Conservation (phyloP, 2,329 filamentous ascomycete genomes). For the Ophiostoma himal-ulmi region DNA sequence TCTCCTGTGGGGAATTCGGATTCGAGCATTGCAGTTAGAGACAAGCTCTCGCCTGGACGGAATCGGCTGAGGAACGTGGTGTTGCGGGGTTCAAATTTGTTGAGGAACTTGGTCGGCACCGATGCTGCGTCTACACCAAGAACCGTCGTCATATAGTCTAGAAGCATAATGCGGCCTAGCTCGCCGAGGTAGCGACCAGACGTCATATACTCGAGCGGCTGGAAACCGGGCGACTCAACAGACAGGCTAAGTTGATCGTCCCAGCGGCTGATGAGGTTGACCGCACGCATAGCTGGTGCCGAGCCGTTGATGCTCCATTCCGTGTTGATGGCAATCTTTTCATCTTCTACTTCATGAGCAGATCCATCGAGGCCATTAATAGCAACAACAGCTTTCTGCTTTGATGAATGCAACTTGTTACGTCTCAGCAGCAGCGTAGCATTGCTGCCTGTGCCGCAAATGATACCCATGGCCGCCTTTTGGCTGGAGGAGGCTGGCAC, state of each 20-base stretch:
- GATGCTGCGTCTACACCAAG: slow-evolving; percentile 37
- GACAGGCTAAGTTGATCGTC: slow-evolving; percentile 60
- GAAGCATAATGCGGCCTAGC: slow-evolving; percentile 63
- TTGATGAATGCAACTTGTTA: slow-evolving; percentile 54
- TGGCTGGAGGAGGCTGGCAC: slow-evolving; percentile 56
- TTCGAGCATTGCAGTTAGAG: slow-evolving; percentile 44
- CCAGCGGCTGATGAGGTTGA: slow-evolving; percentile 63
- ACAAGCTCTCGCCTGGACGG: slow-evolving; percentile 46
- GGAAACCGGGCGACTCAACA: slow-evolving; percentile 67
- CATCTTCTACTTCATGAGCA: background rate
- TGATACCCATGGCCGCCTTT: slow-evolving; percentile 70
- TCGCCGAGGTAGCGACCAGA: slow-evolving; percentile 73
- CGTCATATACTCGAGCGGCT: slow-evolving; percentile 81
- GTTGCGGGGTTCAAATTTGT: slow-evolving; percentile 55
- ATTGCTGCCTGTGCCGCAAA: slow-evolving; percentile 76
- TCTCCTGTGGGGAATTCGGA: slow-evolving; percentile 46
- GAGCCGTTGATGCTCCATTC: slow-evolving; percentile 79
- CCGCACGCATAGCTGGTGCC: slow-evolving; percentile 57
- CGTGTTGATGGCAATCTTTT: slow-evolving; percentile 67
- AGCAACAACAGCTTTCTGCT: slow-evolving; percentile 45
- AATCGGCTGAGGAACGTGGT: slow-evolving; percentile 69
- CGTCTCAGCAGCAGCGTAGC: slow-evolving; percentile 69
- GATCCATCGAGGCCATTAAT: slow-evolving; percentile 38
- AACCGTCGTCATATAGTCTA: slow-evolving; percentile 54
- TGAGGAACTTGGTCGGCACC: slow-evolving; percentile 51